A percentile compares a stretch with the other conserved stretches of the same genome.
phyloP scores from a whole-genome alignment of 2,329 filamentous ascomycete genomes.

The Hortaea sp. region DNA sequence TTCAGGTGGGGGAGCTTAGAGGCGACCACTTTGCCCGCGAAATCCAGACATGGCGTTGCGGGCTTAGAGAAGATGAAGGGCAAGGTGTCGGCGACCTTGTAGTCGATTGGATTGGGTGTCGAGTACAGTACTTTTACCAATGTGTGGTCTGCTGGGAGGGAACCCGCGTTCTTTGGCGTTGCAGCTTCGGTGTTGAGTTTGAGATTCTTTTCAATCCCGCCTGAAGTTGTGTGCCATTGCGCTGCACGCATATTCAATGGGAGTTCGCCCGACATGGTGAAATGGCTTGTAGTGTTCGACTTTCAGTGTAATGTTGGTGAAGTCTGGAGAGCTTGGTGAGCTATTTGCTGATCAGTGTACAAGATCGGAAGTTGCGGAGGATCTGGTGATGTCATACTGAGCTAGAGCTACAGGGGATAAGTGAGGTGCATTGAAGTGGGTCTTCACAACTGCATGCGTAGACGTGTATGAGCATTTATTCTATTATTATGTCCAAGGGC shows the following conservation, averaged over 20 bases:
- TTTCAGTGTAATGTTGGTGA: no score
- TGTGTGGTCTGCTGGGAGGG: constrained; percentile 23
- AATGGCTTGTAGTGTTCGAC: no score
- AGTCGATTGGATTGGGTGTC: constrained; percentile 41
- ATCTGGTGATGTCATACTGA: no score
- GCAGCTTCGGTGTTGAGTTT: constrained; percentile 18
- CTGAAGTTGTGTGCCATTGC: constrained; percentile 16
- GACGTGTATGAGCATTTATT: no score
- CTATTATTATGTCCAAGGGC: no score
- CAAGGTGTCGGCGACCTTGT: constrained; percentile 36
- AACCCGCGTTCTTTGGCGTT: constrained; percentile 12
- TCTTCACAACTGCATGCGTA: no score
- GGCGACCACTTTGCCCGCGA: constrained; percentile 40
- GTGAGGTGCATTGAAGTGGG: no score
- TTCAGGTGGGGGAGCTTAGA: constrained; percentile 19
- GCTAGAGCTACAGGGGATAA: no score
- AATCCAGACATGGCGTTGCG: constrained; percentile 34
- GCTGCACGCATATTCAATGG: constrained; percentile 20
- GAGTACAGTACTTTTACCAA: constrained; percentile 37
- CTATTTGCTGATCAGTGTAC: no score
- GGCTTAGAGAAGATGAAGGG: constrained; percentile 6
- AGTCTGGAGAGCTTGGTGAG: no score
- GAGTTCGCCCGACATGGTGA: constrained; percentile 9
- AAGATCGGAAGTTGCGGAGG: no score
- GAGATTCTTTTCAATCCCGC: constrained; percentile 27